Conservation (phyloP, 495 filamentous ascomycete species). For the Trichoderma virens region DNA sequence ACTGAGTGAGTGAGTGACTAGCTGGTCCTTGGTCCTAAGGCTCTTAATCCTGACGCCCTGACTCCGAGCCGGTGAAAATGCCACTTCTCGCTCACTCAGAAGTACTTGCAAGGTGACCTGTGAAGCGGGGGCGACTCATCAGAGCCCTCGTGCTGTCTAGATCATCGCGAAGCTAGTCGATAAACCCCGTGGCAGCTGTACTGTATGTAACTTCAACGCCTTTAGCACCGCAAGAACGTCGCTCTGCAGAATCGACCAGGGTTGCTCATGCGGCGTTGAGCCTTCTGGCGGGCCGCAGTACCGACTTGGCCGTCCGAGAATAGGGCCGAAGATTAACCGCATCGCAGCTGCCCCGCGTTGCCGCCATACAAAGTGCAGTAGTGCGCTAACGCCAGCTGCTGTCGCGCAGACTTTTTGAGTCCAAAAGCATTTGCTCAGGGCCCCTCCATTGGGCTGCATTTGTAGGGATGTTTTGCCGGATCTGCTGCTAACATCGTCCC, state of each 20-base stretch:
- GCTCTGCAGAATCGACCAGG: constrained; percentile 7
- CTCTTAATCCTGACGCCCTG: not conserved
- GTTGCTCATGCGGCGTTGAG: constrained; percentile 5
- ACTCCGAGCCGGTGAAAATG: not conserved
- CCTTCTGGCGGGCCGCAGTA: not conserved
- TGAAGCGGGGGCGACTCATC: constrained; percentile 7
- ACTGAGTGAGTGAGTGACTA: not conserved
- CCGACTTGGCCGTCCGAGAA: not conserved
- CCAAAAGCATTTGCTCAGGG: not conserved
- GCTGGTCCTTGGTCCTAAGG: not conserved
- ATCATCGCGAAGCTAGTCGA: constrained; percentile 3
- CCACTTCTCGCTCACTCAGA: too few species aligned
- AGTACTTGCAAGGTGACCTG: too few species aligned
- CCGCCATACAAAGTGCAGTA: not conserved
- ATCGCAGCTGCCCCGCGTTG: not conserved
- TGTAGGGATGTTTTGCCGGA: constrained; percentile 7
- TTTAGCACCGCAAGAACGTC: not conserved
- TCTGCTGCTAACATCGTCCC: constrained; percentile 7
- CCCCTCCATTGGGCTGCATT: not conserved
- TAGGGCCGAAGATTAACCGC: not conserved
- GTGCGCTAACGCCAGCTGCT: not conserved
- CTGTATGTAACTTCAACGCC: not conserved
- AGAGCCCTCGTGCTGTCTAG: constrained; percentile 4
- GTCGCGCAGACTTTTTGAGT: not conserved
- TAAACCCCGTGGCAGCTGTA: not conserved